Conservation (phyloP, 129 eudicot genomes). For the Apium graveolens region DNA sequence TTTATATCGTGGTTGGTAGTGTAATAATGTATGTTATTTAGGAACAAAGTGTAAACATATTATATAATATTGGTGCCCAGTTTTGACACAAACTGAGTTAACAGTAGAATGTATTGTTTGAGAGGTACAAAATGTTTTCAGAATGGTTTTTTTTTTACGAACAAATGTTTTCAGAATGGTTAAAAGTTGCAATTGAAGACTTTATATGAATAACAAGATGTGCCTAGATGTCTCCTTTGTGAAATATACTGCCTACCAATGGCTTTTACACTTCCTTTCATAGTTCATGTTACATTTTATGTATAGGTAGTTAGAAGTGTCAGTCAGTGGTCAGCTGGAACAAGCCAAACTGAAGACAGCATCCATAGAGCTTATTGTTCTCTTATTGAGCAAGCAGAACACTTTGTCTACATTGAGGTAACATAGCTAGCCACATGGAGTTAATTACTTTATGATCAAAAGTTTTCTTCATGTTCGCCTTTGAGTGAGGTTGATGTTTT, state of each 20-base stretch:
- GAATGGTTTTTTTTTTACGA: too few relatives aligned
- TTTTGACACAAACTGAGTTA: neutral
- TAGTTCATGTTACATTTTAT: neutral
- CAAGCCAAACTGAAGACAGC: conserved; percentile 95
- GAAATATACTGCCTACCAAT: neutral
- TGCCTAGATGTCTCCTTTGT: neutral
- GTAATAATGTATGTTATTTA: neutral
- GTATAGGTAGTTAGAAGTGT: conserved; percentile 93
- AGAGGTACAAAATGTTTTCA: neutral
- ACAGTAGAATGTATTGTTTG: neutral
- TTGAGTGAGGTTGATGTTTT: neutral
- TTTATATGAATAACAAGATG: neutral
- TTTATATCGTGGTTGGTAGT: neutral
- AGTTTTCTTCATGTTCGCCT: neutral
- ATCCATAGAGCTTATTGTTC: conserved; percentile 88
- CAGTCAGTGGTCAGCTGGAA: conserved; percentile 95
- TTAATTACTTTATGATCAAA: neutral
- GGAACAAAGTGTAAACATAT: too few relatives aligned
- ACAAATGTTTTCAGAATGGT: neutral
- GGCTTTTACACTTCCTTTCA: neutral
- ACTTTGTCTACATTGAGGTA: conserved; percentile 91
- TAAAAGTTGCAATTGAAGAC: neutral
- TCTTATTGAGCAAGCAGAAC: conserved; percentile 86
- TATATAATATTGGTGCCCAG: neutral
- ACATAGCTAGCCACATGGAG: conserved; percentile 2